A percentile compares a stretch with the other conserved stretches of the same genome.
phyloP scores from a whole-genome alignment of 139 green algal genomes.

The Chlorella sp. region DNA sequence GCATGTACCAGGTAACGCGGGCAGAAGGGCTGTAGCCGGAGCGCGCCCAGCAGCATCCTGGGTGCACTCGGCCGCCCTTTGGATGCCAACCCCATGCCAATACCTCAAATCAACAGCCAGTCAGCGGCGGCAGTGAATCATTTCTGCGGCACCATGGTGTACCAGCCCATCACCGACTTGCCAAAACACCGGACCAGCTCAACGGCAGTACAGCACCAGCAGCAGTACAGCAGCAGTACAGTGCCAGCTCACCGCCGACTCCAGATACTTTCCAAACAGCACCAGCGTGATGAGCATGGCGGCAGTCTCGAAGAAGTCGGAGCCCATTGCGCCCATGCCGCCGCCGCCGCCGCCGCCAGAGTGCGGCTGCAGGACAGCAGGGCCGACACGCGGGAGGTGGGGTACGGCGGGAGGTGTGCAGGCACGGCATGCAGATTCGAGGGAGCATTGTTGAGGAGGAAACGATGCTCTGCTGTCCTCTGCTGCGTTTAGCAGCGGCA shows the following conservation, averaged over 20 bases:
- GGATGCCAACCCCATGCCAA: too few species aligned
- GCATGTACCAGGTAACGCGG: background rate
- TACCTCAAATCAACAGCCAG: too few species aligned
- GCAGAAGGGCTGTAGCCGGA: too few species aligned
- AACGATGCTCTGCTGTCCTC: background rate
- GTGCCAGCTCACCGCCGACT: conserved; percentile 35
- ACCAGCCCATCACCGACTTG: too few species aligned
- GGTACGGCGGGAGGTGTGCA: background rate
- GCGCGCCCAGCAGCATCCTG: background rate
- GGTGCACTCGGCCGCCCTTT: too few species aligned
- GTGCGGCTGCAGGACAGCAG: background rate
- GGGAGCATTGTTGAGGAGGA: too few species aligned
- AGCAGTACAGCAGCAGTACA: too few species aligned
- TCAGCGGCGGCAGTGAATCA: too few species aligned
- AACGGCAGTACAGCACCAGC: background rate
- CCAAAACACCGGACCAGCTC: too few species aligned
- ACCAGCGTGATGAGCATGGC: conserved; percentile 99
- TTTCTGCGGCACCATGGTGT: too few species aligned
- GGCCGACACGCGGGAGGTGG: background rate
- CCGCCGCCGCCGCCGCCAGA: background rate
- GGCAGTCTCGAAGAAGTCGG: conserved; percentile 97
- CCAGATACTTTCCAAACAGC: conserved; percentile 79
- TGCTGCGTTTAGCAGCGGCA: background rate
- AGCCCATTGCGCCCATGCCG: conserved; percentile 44
- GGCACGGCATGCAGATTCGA: background rate